Evolutionary conservation across 495 filamentous ascomycete species (phyloP), one percentile per base, ranked within the genome.

Genomic region (Cryomyces antarcticus): DNA sequence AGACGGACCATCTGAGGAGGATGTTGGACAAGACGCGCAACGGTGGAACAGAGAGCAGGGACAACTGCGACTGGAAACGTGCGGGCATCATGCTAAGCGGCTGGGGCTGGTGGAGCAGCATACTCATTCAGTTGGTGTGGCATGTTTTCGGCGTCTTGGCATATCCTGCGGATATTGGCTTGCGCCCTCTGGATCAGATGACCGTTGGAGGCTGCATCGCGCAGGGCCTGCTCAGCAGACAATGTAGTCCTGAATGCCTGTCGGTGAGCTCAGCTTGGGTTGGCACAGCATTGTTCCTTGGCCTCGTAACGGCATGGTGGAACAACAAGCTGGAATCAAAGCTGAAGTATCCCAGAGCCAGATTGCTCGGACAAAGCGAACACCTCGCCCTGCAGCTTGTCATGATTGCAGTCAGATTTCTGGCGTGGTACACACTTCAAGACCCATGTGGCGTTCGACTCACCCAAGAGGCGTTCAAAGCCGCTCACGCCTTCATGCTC

Each of bases 331-430:
- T 83, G 51, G 66, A 68, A 46, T 60, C 78, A 47, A 73, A 74
- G 50, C 60, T 74, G n/a, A 66, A 69, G 42, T 73, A 77, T 24
- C 67, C 74, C 49, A 67, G 65, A 35, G 73, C 67, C 28, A 73
- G 77, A 42, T 70, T 87, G 42, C 58, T 63, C 7, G 80, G 83
- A 0, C 65, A 80, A 7, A 57, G 60, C 5, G 68, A 76, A 42
- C 83, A 79, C 64, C 84, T 88, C 52, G 64, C 71, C 41, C 65
- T 74, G 11, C 82, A 89, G 46, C 52, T 71, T 12, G 61, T 82
- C 38, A 60, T 75, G 24, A 56, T 85, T 34, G 59, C 69, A 6
- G 52, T 71, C 44, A 71, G 81, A 41, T 65, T 67, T 41, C 54
- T 65, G 28, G 65, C 72, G 38, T 71, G 66, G 59, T 64, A 55